Evolutionary conservation across 2,329 filamentous ascomycete genomes (phyloP), one percentile per base, ranked within the genome.

Genomic region (Alternaria postmessia): DNA sequence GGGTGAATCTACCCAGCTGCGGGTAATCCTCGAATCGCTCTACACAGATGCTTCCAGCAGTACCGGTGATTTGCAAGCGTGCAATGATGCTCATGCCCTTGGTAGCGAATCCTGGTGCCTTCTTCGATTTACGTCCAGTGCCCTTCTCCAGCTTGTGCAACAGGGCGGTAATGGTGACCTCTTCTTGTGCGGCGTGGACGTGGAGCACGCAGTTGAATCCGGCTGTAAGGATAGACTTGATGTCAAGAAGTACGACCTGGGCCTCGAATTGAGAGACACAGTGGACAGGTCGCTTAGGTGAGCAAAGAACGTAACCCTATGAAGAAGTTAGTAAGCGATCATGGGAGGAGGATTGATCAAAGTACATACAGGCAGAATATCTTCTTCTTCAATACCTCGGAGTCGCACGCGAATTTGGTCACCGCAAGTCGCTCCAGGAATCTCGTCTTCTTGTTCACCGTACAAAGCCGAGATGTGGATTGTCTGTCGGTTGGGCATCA

Each of bases 151-250:
- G 84, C 81, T 94, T 97, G 83, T 99, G 95, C 68, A 99, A 82
- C 53, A 99, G 85, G 4, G 90, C 87, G 1, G 89, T 87, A 75
- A 99, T 96, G 0, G 94, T 97, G 59, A 99, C 93, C 80, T 99
- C 95, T 83, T 99, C 95, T 62, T 97, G 96, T 22, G 95, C 95
- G 5, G 94, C 93, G 81, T 99, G 95, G 22, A 99, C 92, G 82
- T 99, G 95, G 69, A 99, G 84, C 41, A 99, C 96, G 75, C 95
- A 99, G 83, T 97, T 97, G 84, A 97, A 99, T 53, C 95, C 95
- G 20, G 94, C 93, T 8, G 91, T 92, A 39, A 99, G 85, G 75
- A 99, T 99, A 72, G 85, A 93, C 87, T 96, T 97, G 66, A 99
- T 85, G 67, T 99, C 95, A 52, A 99, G 84, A 66, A 99, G 93